Base-by-base conservation (phyloP, 441 rosid species). In the Sinapis alba region DNA sequence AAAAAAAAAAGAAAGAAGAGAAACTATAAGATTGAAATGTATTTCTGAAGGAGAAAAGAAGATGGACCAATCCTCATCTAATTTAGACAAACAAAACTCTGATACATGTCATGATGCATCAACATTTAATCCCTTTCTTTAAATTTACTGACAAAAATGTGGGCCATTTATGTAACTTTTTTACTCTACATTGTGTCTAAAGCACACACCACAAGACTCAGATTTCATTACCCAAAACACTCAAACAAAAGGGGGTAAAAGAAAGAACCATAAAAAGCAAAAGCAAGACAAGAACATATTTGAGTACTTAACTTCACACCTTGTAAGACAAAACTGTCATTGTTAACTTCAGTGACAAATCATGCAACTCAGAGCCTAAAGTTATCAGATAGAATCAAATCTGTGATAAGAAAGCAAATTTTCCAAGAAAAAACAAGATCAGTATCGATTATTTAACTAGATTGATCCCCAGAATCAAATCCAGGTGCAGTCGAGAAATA, bases 151-250 rank as follows among this genome's bases (percentile, higher is more conserved):
- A 73, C 71, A 79, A 73, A 67, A 73, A 63, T 56, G 75, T 79
- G 78, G 78, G 82, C 78, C 75, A 69, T 62, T 78, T 68, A 68
- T 30, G 69, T 73, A 79, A 71, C 80, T 71, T 65, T 61, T 51
- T 79, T 51, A 64, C 26, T 80, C 79, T 57, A 80, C 74, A 79
- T 79, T 80, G 71, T 53, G 72, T 80, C 85, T 50, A 74, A 76
- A 77, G 83, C 82, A 76, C 27, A 72, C 59, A 72, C 19, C 82
- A 69, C 63, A 72, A 72, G 74, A 70, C 79, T 28, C 51, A 71
- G 60, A 71, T 61, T 66, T 74, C 65, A 51, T 57, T 78, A 77
- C 75, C 76, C 81, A n/a, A 26, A 41, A 65, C 59, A 19, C 62
- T 73, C 47, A 73, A 47, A 32, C 53, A 68, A 69, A 68, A 18